These are phyloP conservation scores for Monarda citriodora DNA, from an alignment of 305 asterid genomes.

Conservation along the genomic window DNA sequence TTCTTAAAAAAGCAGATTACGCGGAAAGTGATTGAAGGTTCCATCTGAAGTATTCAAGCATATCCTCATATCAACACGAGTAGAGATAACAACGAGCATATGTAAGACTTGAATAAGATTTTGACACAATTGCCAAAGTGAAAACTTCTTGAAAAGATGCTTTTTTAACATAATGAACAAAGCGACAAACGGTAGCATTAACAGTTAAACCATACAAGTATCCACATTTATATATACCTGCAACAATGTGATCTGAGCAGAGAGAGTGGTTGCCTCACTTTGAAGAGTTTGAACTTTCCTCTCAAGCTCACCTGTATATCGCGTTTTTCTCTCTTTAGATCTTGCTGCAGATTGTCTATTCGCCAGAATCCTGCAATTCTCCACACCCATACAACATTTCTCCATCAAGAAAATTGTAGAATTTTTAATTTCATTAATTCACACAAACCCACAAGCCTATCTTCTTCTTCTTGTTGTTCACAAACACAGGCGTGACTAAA, in stretches of 20 bases:
- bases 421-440: neutral
- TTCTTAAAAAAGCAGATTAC: conserved; percentile 2
- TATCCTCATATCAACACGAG: neutral
- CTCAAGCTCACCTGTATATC: conserved; percentile 89
- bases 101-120: neutral
- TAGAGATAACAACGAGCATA: neutral
- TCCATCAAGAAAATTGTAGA: neutral
- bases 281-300: conserved; percentile 96
- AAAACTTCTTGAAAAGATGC: neutral
- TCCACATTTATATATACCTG: conserved; percentile 65
- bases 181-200: neutral
- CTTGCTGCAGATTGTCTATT: conserved; percentile 98
- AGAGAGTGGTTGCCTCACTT: conserved; percentile 86
- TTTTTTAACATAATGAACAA: neutral
- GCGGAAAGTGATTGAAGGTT: neutral
- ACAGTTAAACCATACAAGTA: neutral
- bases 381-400: conserved; percentile 15
- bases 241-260: conserved; percentile 89
- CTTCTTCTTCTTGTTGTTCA: neutral
- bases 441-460: conserved; percentile 13
- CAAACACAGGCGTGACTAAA: neutral
- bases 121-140: neutral
- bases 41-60: neutral
- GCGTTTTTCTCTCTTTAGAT: conserved; percentile 90
- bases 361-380: conserved; percentile 74